Evolutionary conservation across 2,329 filamentous ascomycete genomes (phyloP).

Genomic region (Lomentospora prolificans): DNA sequence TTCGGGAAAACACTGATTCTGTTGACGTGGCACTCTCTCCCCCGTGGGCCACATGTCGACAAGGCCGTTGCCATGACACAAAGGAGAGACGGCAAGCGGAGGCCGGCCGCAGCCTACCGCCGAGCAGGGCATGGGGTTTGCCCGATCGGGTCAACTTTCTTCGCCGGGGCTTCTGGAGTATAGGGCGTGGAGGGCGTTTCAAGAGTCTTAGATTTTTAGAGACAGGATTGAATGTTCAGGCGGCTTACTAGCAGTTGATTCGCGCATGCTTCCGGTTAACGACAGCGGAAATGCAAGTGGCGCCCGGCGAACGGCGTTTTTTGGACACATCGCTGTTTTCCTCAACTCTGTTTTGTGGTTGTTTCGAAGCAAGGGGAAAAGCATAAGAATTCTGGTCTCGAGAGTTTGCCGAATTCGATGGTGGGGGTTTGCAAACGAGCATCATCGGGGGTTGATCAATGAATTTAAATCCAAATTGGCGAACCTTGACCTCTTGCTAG

Average conservation of each 20-base stretch:
- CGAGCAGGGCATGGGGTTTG: neutral
- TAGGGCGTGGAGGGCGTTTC: neutral
- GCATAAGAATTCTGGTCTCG: too few species aligned
- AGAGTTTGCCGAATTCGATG: too few species aligned
- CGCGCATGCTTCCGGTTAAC: constrained; percentile 1
- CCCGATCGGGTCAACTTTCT: neutral
- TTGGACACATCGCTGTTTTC: neutral
- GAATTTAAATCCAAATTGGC: too few species aligned
- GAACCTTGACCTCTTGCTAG: too few species aligned
- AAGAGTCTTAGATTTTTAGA: neutral
- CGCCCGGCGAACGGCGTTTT: constrained; percentile 8
- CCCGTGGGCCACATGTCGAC: neutral
- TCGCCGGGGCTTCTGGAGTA: neutral
- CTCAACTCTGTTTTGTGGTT: neutral
- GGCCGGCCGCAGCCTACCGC: neutral
- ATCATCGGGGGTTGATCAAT: too few species aligned
- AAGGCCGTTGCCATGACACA: neutral
- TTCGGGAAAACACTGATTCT: constrained; percentile 3
- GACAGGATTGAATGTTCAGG: neutral
- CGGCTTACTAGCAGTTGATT: neutral
- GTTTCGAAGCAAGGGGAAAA: neutral
- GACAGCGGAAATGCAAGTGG: constrained; percentile 5
- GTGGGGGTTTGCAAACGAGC: neutral
- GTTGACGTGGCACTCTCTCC: constrained; percentile 6
- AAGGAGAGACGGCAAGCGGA: neutral